These are phyloP conservation scores for Wickerhamiella parazyma DNA, from an alignment of 805 yeast genomes.

Conservation along the genomic window DNA sequence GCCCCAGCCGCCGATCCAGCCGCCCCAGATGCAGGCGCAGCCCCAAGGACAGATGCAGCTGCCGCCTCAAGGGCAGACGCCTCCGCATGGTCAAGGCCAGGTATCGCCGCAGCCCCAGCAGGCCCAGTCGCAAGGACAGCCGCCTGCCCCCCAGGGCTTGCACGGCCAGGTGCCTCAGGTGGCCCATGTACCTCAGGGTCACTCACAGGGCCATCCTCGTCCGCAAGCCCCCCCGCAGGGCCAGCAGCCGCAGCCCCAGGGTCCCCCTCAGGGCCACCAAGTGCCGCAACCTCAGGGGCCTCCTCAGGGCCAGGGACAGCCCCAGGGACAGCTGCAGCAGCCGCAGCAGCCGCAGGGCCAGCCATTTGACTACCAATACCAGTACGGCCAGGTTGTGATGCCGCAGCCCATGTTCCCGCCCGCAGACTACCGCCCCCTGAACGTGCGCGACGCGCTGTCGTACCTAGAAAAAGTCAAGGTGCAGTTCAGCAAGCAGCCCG, in stretches of 20 bases:
- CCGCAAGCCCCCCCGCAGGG: constrained; percentile 6
- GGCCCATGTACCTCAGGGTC: neutral
- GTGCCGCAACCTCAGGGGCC: neutral
- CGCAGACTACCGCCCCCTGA: constrained; percentile 44
- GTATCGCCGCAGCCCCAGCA: constrained; percentile 10
- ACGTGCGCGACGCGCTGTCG: constrained; percentile 90
- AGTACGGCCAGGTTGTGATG: constrained; percentile 9
- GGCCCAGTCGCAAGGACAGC: constrained; percentile 16
- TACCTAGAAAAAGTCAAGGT: constrained; percentile 91
- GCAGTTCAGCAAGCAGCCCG: constrained; percentile 85
- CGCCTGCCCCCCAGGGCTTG: constrained; percentile 12
- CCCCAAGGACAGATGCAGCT: constrained; percentile 9
- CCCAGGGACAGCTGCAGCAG: neutral
- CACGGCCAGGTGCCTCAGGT: neutral
- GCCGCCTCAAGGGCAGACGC: constrained; percentile 4
- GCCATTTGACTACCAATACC: constrained; percentile 1
- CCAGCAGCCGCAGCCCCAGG: neutral
- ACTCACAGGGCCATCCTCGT: constrained; percentile 1
- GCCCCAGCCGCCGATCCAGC: constrained; percentile 14
- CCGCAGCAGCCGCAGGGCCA: neutral
- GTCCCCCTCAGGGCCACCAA: too few relatives aligned
- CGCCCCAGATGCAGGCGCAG: constrained; percentile 2
- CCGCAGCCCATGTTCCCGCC: constrained; percentile 17
- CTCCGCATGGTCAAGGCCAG: neutral
- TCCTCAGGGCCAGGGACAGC: constrained; percentile 5